phyloP scores from a whole-genome alignment of 257 asterid genomes.

The Solanum rostratum region DNA sequence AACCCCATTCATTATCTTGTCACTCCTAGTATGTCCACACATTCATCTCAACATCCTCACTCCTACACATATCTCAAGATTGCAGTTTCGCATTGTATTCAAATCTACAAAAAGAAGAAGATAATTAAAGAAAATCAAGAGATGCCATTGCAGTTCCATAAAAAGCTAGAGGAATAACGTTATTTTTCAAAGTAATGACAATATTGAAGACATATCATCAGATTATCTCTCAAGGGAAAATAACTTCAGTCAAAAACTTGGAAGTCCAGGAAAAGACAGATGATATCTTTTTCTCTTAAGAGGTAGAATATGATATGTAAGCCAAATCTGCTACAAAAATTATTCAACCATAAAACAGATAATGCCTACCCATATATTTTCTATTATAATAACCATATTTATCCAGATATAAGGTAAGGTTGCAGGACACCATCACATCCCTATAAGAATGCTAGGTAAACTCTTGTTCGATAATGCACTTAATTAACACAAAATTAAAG shows the following conservation, averaged over 20 bases:
- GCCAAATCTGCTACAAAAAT: background rate
- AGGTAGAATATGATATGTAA: background rate
- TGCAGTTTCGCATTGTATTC: background rate
- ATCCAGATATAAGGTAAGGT: background rate
- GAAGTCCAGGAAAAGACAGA: background rate
- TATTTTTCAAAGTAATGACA: background rate
- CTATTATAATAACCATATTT: background rate
- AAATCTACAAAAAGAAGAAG: background rate
- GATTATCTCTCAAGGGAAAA: background rate
- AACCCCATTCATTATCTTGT: no score
- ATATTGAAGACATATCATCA: background rate
- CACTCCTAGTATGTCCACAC: no score
- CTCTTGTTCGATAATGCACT: background rate
- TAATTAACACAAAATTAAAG: background rate
- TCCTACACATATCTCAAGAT: background rate
- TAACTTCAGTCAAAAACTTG: background rate
- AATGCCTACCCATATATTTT: background rate
- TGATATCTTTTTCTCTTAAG: background rate
- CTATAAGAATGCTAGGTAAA: background rate
- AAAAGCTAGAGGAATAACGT: background rate
- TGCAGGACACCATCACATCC: background rate
- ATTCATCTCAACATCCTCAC: no score
- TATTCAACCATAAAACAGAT: background rate
- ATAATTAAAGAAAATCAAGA: background rate
- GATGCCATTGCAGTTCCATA: background rate